Base-by-base conservation (phyloP, 352 stramenopile genomes). In the Thalassiosira hispida region DNA sequence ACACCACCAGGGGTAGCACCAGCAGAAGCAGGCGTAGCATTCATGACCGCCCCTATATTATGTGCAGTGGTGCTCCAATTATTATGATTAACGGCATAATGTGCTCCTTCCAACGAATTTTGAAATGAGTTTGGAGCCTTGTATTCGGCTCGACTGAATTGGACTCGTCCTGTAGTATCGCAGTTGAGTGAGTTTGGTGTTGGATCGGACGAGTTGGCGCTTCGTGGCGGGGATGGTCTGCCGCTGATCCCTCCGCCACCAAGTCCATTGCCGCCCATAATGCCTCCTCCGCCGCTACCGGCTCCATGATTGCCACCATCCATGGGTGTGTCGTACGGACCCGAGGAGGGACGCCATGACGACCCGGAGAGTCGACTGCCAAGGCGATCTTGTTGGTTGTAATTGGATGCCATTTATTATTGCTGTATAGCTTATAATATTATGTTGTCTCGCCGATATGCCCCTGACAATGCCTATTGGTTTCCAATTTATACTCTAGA, bases 121-220 rank as follows among this genome's bases (percentile, higher is more conserved):
- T 55, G 31, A 1, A 56, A 40, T 20, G 64, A 73, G 7, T 38
- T 29, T 12, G 64, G 51, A 29, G 51, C 46, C 38, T 65, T 65
- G 64, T 73, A 73, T n/a, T 73, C 64, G 12, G 64, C 64, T 25
- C 49, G 40, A 4, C 51, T 64, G 52, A 65, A 57, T 31, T 14
- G 53, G 12, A 56, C 53, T 1, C 53, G 64, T 0, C 29, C 6
- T 0, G 23, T 44, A 18, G 25, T 2, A 29, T 63, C 53, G n/a
- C 7, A 6, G 7, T 16, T 40, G 27, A 73, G 25, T 6, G 64
- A 73, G 35, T 65, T 56, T 1, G 51, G 51, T 16, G 64, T 55
- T 47, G 53, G 53, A 46, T 63, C 52, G 52, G 4, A 35, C 5
- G 22, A 33, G 33, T 47, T 47, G 1, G 27, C 11, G 6, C 25